Percentiles rank a stretch among this genome's conserved stretches.
phyloP scores from a whole-genome alignment of 495 filamentous ascomycete species.

The Hypoxylon fuscum region DNA sequence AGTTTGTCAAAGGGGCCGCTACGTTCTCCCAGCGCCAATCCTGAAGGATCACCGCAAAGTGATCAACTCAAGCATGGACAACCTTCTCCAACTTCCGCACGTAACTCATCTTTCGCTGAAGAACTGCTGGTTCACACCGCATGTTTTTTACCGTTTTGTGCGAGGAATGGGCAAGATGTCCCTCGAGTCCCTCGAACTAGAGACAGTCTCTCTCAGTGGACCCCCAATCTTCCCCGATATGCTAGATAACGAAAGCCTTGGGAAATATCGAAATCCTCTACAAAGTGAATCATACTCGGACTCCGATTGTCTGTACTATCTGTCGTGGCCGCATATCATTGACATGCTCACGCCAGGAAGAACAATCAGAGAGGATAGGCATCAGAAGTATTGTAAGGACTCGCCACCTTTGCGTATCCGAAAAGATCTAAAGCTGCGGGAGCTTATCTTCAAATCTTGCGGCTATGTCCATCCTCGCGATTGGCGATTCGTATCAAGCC shows the following conservation, averaged over 20 bases:
- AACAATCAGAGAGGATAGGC: constrained; percentile 30
- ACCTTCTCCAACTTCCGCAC: constrained; percentile 50
- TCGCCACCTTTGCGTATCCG: neutral
- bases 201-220: constrained; percentile 58
- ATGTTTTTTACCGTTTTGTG: constrained; percentile 48
- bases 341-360: constrained; percentile 51
- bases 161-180: constrained; percentile 12
- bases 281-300: too few species aligned
- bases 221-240: constrained; percentile 34
- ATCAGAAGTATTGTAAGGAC: neutral
- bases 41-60: constrained; percentile 52
- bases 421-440: constrained; percentile 36
- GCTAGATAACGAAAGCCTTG: too few species aligned
- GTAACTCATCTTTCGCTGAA: constrained; percentile 63
- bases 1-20: constrained; percentile 58
- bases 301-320: too few species aligned
- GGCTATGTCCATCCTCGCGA: constrained; percentile 51
- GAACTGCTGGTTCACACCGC: constrained; percentile 63
- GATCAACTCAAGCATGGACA: constrained; percentile 49
- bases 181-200: constrained; percentile 50
- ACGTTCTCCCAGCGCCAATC: constrained; percentile 63
- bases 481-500: constrained; percentile 19
- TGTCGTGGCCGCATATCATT: constrained; percentile 54
- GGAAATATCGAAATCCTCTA: neutral
- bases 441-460: constrained; percentile 54